Conservation (phyloP, 495 filamentous ascomycete species). For the Glarea lozoyensis region DNA sequence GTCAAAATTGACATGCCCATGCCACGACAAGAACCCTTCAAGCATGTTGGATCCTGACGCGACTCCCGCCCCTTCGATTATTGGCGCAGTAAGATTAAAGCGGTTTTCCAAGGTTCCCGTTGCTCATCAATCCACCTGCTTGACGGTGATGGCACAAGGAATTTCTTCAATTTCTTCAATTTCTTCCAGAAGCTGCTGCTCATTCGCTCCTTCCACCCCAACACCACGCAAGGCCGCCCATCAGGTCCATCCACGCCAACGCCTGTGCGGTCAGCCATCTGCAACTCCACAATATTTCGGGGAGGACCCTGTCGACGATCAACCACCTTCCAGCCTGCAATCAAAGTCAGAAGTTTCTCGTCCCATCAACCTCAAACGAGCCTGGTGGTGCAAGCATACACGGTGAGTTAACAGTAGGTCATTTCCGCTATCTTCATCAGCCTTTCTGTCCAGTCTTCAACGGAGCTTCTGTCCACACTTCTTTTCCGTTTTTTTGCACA, state of each 20-base stretch:
- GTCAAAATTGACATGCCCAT: too few relatives aligned
- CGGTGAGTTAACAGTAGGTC: too few relatives aligned
- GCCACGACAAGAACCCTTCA: too few relatives aligned
- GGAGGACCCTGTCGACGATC: constrained; percentile 37
- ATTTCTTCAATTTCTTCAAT: neutral
- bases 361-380: constrained; percentile 32
- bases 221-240: neutral
- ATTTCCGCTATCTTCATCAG: constrained; percentile 6
- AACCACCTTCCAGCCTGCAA: constrained; percentile 31
- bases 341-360: constrained; percentile 25
- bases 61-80: constrained; percentile 13
- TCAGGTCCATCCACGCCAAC: neutral
- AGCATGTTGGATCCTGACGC: too few relatives aligned
- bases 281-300: constrained; percentile 18
- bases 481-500: neutral
- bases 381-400: constrained; percentile 11
- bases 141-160: neutral
- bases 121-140: constrained; percentile 4
- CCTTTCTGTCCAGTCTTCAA: constrained; percentile 4
- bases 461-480: too few relatives aligned
- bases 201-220: neutral
- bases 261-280: neutral
- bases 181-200: constrained; percentile 13
- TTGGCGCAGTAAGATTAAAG: constrained; percentile 18
- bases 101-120: neutral